Conservation (phyloP, 345 rosid genomes). For the Eucalyptus marginata region DNA sequence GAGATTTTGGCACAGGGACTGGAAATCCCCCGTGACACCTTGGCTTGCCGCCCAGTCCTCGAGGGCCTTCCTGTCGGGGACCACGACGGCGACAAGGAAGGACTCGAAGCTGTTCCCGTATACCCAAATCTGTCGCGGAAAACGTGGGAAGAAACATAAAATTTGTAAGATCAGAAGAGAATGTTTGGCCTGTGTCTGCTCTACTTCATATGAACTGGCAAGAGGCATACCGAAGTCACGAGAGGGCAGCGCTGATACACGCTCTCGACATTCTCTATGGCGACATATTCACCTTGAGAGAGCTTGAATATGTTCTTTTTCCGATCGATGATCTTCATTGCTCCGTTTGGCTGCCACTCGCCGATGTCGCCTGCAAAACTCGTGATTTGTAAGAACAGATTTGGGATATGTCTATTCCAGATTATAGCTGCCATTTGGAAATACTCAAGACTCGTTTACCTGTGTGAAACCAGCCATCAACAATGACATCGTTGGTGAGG, state of each 20-base stretch:
- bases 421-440: background rate
- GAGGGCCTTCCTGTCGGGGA: slow-evolving; percentile 64
- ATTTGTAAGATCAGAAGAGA: background rate
- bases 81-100: slow-evolving; percentile 72
- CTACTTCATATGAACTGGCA: background rate
- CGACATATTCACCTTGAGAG: slow-evolving; percentile 94
- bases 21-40: slow-evolving; percentile 34
- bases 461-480: slow-evolving; percentile 96
- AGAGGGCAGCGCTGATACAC: slow-evolving; percentile 61
- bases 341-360: slow-evolving; percentile 80
- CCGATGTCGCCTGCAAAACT: slow-evolving; percentile 70
- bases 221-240: slow-evolving; percentile 46
- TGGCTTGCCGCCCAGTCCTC: slow-evolving; percentile 66
- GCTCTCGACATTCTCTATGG: slow-evolving; percentile 80
- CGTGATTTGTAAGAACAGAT: background rate
- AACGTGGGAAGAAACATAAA: background rate
- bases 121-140: slow-evolving; percentile 60
- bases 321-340: slow-evolving; percentile 87
- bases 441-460: slow-evolving; percentile 22
- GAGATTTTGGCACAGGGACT: slow-evolving; percentile 46
- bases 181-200: background rate
- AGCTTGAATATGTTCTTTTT: slow-evolving; percentile 94
- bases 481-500: slow-evolving; percentile 64
- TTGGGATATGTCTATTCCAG: background rate
- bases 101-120: slow-evolving; percentile 97